Evolutionary conservation across 768 basidiomycete species (phyloP).

Genomic region (Coprinopsis marcescibilis): DNA sequence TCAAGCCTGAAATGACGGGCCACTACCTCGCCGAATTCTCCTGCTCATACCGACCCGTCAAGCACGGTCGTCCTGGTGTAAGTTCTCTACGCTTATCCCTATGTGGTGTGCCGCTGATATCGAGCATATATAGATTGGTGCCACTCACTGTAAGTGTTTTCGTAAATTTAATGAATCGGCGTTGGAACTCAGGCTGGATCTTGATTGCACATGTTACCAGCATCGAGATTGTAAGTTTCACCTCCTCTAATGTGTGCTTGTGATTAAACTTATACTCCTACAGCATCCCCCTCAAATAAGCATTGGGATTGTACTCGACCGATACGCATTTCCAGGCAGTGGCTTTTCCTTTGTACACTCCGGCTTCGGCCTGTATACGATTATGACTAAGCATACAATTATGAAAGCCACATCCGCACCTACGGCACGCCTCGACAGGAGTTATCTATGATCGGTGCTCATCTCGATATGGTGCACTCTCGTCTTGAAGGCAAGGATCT

Average conservation of each 20-base stretch:
- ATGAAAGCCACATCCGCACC: conserved; percentile 4
- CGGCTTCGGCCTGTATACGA: conserved; percentile 1
- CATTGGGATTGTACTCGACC: neutral
- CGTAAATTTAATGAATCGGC: no score
- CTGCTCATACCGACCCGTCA: conserved; percentile 96
- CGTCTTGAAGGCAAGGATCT: no score
- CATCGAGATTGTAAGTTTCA: conserved; percentile 65
- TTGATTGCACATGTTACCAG: no score
- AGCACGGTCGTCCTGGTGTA: conserved; percentile 99
- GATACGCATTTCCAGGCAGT: conserved; percentile 14
- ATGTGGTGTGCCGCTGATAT: neutral
- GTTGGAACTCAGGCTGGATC: conserved; percentile 1
- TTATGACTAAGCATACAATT: neutral
- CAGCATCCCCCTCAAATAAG: conserved; percentile 96
- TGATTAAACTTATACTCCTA: conserved; percentile 15
- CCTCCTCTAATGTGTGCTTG: neutral
- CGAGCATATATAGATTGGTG: conserved; percentile 60
- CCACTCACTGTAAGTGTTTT: conserved; percentile 70
- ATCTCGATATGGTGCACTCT: no score
- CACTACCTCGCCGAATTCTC: conserved; percentile 99
- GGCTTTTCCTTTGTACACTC: conserved; percentile 3
- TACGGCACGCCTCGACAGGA: no score
- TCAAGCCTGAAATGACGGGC: conserved; percentile 99
- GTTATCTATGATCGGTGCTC: no score
- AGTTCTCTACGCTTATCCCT: conserved; percentile 25